phyloP scores from a whole-genome alignment of 352 stramenopile species.

The Globisporangium polare region DNA sequence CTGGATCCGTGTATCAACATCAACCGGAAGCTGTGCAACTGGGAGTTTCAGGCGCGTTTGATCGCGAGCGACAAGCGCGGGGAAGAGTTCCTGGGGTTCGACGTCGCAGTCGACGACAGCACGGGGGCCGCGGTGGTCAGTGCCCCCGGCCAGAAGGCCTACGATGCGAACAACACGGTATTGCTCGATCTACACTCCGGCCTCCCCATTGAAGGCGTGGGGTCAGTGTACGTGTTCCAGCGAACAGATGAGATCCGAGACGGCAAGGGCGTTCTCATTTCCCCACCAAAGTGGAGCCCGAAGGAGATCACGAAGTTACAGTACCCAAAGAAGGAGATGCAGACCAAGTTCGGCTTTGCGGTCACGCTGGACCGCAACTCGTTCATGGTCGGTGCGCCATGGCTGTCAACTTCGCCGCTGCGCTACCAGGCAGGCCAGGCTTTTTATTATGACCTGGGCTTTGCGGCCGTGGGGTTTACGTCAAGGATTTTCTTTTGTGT shows the following conservation, averaged over 20 bases:
- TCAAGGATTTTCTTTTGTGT: slow-evolving; percentile 51
- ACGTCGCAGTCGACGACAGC: slow-evolving; percentile 81
- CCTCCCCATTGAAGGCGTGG: slow-evolving; percentile 35
- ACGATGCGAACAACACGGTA: slow-evolving; percentile 84
- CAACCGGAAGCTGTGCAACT: slow-evolving; percentile 70
- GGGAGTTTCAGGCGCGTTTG: slow-evolving; percentile 87
- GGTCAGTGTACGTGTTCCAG: slow-evolving; percentile 68
- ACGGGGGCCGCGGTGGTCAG: slow-evolving; percentile 79
- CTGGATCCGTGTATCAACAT: slow-evolving; percentile 59
- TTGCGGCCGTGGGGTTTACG: slow-evolving; percentile 59
- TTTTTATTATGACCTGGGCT: slow-evolving; percentile 63
- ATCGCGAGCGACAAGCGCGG: slow-evolving; percentile 87
- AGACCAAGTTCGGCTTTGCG: slow-evolving; percentile 51
- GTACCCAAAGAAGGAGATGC: slow-evolving; percentile 56
- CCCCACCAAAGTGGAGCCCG: slow-evolving; percentile 56
- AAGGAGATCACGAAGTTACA: slow-evolving; percentile 81
- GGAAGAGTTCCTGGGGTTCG: slow-evolving; percentile 83
- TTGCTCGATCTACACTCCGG: slow-evolving; percentile 28
- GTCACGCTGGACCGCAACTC: slow-evolving; percentile 53
- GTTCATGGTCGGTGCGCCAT: slow-evolving; percentile 54
- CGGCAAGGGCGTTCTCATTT: slow-evolving; percentile 57
- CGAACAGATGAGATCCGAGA: slow-evolving; percentile 60
- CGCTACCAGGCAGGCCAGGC: slow-evolving; percentile 40
- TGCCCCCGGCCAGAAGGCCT: slow-evolving; percentile 62
- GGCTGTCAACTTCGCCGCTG: slow-evolving; percentile 41